Conservation (phyloP, 2,329 filamentous ascomycete species). For the Colletotrichum sp. region DNA sequence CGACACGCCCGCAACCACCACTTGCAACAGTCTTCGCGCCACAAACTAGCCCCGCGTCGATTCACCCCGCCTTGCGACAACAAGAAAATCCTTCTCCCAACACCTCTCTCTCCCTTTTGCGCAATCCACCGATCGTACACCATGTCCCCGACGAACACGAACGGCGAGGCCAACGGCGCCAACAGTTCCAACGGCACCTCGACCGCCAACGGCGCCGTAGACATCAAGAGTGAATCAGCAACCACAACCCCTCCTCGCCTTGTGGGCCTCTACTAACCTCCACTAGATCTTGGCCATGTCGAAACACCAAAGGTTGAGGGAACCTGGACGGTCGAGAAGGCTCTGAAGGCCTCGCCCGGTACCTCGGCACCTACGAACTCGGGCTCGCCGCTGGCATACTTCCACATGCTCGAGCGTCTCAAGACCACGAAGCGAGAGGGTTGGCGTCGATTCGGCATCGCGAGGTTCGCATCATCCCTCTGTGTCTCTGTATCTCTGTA, state of each 20-base stretch:
- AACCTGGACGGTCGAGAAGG: conserved; percentile 28
- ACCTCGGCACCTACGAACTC: conserved; percentile 61
- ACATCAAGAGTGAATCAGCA: conserved; percentile 14
- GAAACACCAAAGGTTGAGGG: conserved; percentile 25
- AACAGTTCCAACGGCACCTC: background rate
- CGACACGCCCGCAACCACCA: background rate
- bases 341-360: conserved; percentile 10
- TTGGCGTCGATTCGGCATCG: conserved; percentile 88
- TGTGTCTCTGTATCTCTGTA: background rate
- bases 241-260: background rate
- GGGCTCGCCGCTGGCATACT: conserved; percentile 83
- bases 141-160: conserved; percentile 1
- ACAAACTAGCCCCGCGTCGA: background rate
- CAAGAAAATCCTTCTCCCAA: background rate
- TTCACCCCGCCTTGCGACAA: background rate
- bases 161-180: background rate
- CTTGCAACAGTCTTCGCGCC: background rate
- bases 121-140: background rate
- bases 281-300: conserved; percentile 26
- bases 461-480: conserved; percentile 45
- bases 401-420: conserved; percentile 90
- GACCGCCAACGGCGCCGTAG: background rate
- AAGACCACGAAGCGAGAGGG: conserved; percentile 98
- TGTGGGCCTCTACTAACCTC: background rate
- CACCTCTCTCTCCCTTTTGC: background rate